Conservation (phyloP, 305 asterid genomes). For the Andrographis paniculata region DNA sequence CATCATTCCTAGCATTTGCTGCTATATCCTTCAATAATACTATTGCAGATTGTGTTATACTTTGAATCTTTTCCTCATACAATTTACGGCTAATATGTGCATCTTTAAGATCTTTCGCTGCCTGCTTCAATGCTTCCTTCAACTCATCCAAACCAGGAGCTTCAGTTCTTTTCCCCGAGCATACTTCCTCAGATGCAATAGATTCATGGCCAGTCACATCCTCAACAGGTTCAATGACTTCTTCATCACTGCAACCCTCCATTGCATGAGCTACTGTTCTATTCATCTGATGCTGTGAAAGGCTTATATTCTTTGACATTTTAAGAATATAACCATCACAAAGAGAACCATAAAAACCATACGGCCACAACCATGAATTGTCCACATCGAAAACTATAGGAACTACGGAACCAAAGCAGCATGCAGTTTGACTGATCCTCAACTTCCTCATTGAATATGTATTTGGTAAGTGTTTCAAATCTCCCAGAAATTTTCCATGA, state of each 20-base stretch:
- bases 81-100: constrained; percentile 64
- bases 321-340: constrained; percentile 21
- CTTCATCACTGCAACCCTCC: constrained; percentile 54
- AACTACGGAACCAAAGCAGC: constrained; percentile 20
- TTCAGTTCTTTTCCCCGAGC: constrained; percentile 35
- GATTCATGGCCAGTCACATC: constrained; percentile 31
- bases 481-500: constrained; percentile 24
- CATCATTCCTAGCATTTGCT: constrained; percentile 53
- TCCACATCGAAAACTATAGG: constrained; percentile 18
- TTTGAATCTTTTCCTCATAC: constrained; percentile 92
- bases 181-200: constrained; percentile 30
- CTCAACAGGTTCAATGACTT: constrained; percentile 30
- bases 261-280: constrained; percentile 68
- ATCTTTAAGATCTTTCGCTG: constrained; percentile 65
- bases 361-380: constrained; percentile 23
- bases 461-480: constrained; percentile 20
- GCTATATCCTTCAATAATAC: constrained; percentile 88
- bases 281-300: constrained; percentile 64
- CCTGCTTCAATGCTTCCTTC: constrained; percentile 68
- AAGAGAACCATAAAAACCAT: constrained; percentile 22
- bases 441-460: constrained; percentile 25
- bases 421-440: constrained; percentile 23
- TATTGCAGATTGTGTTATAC: constrained; percentile 85
- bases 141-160: constrained; percentile 63
- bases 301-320: constrained; percentile 26